Conservation (phyloP, 495 filamentous ascomycete genomes). For the Podospora sp. region DNA sequence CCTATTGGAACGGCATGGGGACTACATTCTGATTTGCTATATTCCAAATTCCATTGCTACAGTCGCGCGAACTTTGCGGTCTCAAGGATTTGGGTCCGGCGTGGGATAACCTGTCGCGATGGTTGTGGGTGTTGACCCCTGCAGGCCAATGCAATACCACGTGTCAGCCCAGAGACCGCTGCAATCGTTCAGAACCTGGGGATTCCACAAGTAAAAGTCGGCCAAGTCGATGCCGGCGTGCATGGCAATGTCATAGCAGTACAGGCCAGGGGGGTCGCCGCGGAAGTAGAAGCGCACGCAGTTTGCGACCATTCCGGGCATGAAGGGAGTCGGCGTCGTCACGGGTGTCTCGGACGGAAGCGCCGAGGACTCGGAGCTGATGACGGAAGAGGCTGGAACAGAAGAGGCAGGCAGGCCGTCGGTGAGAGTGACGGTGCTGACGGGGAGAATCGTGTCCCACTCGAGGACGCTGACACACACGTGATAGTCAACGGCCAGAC, state of each 20-base stretch:
- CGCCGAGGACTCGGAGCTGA: neutral
- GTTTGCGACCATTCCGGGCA: neutral
- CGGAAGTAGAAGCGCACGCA: neutral
- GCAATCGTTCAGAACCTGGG: neutral
- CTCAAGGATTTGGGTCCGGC: neutral
- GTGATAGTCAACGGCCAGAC: conserved; percentile 17
- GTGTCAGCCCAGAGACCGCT: neutral
- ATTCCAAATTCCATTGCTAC: conserved; percentile 5
- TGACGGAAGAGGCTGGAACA: neutral
- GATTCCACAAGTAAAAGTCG: conserved; percentile 1
- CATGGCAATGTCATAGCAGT: neutral
- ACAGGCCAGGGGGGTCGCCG: neutral
- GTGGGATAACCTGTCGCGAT: neutral
- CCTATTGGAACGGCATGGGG: neutral
- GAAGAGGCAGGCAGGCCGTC: neutral
- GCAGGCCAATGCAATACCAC: neutral
- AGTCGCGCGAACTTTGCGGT: neutral
- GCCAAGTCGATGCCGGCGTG: conserved; percentile 5
- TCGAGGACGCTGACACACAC: conserved; percentile 18
- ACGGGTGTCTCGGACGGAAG: too few species aligned
- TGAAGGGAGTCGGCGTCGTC: neutral
- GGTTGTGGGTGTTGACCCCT: neutral
- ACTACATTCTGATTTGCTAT: conserved; percentile 3
- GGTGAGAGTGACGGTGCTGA: conserved; percentile 2
- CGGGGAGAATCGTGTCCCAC: neutral